phyloP scores from a whole-genome alignment of 2,329 filamentous ascomycete genomes.

The Aureobasidium namibiae region DNA sequence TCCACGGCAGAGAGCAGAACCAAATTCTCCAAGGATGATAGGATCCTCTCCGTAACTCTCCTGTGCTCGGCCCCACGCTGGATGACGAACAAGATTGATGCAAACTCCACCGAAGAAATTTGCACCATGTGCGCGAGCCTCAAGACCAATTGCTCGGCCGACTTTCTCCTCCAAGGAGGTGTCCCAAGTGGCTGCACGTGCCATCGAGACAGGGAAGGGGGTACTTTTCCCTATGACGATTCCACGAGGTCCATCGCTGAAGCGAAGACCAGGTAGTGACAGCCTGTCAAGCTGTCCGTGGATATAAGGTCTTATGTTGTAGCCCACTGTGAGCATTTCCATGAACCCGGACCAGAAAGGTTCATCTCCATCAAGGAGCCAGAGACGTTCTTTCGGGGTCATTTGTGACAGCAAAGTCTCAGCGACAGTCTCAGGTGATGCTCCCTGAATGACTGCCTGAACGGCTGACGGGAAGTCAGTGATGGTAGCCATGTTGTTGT shows the following conservation, averaged over 20 bases:
- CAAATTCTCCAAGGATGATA: slow-evolving; percentile 20
- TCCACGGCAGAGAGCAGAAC: slow-evolving; percentile 19
- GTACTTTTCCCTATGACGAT: slow-evolving; percentile 16
- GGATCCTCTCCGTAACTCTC: slow-evolving; percentile 23
- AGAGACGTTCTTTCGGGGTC: too few species aligned
- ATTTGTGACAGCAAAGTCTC: too few species aligned
- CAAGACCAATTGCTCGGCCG: slow-evolving; percentile 21
- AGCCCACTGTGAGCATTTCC: too few species aligned
- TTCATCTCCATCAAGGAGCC: too few species aligned
- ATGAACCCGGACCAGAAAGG: too few species aligned
- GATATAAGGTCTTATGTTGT: too few species aligned
- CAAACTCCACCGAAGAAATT: slow-evolving; percentile 23
- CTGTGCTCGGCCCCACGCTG: slow-evolving; percentile 21
- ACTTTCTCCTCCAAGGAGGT: slow-evolving; percentile 19
- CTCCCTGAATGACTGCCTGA: too few species aligned
- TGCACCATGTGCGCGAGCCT: slow-evolving; percentile 23
- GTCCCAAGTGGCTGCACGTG: slow-evolving; percentile 24
- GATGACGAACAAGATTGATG: slow-evolving; percentile 23
- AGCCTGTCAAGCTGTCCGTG: too few species aligned
- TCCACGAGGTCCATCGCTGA: slow-evolving; percentile 22
- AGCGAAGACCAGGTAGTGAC: background rate
- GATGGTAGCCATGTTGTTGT: too few species aligned
- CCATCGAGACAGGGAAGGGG: slow-evolving; percentile 17
- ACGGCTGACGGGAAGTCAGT: too few species aligned
- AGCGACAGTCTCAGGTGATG: too few species aligned